These are phyloP conservation scores for Peniophora sp. DNA, from an alignment of 1,284 basidiomycete genomes.

Conservation along the genomic window DNA sequence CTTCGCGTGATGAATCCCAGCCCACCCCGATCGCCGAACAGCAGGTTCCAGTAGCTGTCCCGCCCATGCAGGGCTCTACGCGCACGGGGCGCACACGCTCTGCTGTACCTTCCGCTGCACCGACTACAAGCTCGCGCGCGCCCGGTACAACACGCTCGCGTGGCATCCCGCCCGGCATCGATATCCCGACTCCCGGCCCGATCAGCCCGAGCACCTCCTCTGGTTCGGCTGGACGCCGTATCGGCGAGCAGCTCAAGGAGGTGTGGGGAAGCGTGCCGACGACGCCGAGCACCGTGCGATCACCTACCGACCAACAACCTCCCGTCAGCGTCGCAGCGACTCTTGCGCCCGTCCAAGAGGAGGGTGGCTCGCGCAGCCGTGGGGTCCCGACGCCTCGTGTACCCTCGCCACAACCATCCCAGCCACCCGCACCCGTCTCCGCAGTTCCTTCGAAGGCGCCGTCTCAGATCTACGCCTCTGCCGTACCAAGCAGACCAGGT, in stretches of 20 bases:
- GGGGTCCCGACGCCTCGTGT: background rate
- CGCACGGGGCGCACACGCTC: background rate
- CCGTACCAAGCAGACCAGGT: background rate
- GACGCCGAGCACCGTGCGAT: constrained; percentile 12
- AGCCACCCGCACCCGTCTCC: background rate
- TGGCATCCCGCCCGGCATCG: constrained; percentile 14
- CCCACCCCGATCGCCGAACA: constrained; percentile 10
- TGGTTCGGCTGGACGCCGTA: constrained; percentile 16
- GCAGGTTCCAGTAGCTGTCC: constrained; percentile 12
- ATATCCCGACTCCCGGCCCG: constrained; percentile 10
- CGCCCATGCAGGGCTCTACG: background rate
- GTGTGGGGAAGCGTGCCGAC: constrained; percentile 22
- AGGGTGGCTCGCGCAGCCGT: background rate
- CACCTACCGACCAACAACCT: background rate
- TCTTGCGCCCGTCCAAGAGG: background rate
- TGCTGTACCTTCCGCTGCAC: background rate
- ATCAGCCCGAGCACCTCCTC: constrained; percentile 20
- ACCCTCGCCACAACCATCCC: background rate
- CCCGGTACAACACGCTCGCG: background rate
- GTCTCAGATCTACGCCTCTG: background rate
- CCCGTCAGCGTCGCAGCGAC: background rate
- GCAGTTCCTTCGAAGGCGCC: background rate
- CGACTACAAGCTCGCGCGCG: background rate
- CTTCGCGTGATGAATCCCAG: constrained; percentile 17
- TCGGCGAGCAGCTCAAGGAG: constrained; percentile 22